Conservation (phyloP, 441 rosid species). For the Adansonia rubrostipa region DNA sequence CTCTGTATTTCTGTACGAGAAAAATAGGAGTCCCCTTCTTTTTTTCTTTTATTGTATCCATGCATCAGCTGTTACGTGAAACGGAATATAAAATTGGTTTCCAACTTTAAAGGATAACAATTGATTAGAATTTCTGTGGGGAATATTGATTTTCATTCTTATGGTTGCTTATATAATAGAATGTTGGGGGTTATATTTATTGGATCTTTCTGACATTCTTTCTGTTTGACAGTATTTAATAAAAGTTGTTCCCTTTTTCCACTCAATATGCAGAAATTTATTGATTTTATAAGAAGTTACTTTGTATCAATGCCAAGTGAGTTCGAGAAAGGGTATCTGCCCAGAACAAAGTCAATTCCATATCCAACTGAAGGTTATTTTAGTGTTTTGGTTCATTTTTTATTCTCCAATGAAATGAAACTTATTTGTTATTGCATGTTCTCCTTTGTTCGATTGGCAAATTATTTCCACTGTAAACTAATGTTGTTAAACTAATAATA, state of each 20-base stretch:
- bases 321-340: conserved; percentile 39
- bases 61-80: not conserved
- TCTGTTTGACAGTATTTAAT: conserved; percentile 15
- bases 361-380: conserved; percentile 51
- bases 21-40: not conserved
- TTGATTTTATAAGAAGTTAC: conserved; percentile 66
- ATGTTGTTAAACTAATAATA: not conserved
- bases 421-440: not conserved
- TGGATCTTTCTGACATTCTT: conserved; percentile 8
- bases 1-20: conserved; percentile 6
- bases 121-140: not conserved
- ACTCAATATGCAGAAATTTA: conserved; percentile 57
- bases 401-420: conserved; percentile 1
- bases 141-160: not conserved
- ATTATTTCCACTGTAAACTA: not conserved
- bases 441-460: not conserved
- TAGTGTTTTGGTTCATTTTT: conserved; percentile 23
- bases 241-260: conserved; percentile 3
- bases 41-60: not conserved
- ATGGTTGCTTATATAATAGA: conserved; percentile 1
- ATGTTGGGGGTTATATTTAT: conserved; percentile 5
- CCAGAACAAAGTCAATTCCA: conserved; percentile 39
- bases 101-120: not conserved
- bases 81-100: not conserved
- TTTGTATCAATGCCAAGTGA: conserved; percentile 55